Percentiles rank a stretch among this genome's conserved stretches.
phyloP scores from a whole-genome alignment of 768 basidiomycete genomes.

The Serendipita sp. region DNA sequence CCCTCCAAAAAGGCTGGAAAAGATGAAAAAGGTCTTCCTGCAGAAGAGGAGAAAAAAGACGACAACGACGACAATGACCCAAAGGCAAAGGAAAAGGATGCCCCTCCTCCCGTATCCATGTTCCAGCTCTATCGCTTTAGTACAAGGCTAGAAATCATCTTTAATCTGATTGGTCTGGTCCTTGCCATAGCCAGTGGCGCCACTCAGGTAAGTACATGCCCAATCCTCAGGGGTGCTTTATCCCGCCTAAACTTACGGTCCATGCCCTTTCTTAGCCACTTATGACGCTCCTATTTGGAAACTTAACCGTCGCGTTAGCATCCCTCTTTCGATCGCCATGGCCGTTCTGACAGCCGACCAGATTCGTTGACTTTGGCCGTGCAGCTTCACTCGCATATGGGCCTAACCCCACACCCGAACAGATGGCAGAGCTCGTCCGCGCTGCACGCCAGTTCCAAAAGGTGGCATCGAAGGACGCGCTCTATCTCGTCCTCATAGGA shows the following conservation, averaged over 20 bases:
- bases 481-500: slow-evolving; percentile 52
- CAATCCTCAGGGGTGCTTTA: not conserved
- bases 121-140: slow-evolving; percentile 38
- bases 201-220: slow-evolving; percentile 40
- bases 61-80: too few relatives aligned
- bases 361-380: slow-evolving; percentile 37
- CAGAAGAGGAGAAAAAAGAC: too few relatives aligned
- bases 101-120: slow-evolving; percentile 17
- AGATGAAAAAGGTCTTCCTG: too few relatives aligned
- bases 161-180: slow-evolving; percentile 56
- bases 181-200: slow-evolving; percentile 65
- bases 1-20: too few relatives aligned
- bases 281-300: slow-evolving; percentile 23
- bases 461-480: slow-evolving; percentile 38
- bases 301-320: slow-evolving; percentile 18
- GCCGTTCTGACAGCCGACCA: too few relatives aligned
- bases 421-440: slow-evolving; percentile 19
- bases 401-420: slow-evolving; percentile 11
- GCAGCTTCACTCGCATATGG: not conserved
- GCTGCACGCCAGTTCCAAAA: slow-evolving; percentile 33
- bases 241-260: not conserved
- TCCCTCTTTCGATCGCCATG: too few relatives aligned
- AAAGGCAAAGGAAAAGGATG: slow-evolving; percentile 4
- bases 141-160: slow-evolving; percentile 45
- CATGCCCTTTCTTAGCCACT: slow-evolving; percentile 31